Conservation (phyloP, 169 alveolate species). For the Perkinsus marinus region DNA sequence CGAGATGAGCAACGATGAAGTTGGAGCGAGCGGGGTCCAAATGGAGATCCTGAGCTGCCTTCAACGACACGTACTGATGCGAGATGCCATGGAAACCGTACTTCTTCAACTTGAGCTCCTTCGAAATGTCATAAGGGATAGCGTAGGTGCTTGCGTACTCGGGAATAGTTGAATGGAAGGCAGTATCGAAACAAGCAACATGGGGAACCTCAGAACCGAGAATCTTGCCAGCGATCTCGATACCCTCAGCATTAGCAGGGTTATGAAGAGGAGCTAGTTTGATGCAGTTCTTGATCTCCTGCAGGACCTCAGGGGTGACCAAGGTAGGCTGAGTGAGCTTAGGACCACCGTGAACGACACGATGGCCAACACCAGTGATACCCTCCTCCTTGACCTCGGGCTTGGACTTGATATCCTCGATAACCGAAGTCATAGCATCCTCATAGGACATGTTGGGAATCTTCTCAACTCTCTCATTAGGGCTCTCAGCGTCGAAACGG, state of each 20-base stretch:
- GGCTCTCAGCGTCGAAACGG: neutral
- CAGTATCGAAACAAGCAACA: neutral
- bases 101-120: neutral
- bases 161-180: neutral
- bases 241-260: neutral
- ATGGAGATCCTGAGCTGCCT: neutral
- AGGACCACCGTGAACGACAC: neutral
- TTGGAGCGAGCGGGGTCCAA: neutral
- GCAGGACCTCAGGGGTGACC: neutral
- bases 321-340: neutral
- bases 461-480: neutral
- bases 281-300: neutral
- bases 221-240: neutral
- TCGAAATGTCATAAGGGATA: neutral
- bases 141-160: neutral
- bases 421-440: neutral
- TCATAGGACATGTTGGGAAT: neutral
- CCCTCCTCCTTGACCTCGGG: neutral
- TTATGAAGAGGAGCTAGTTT: neutral
- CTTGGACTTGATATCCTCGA: neutral
- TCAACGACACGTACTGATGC: neutral
- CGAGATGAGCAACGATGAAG: neutral
- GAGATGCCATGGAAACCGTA: neutral
- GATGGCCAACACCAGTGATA: neutral
- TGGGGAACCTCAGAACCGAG: neutral